Evolutionary conservation across 768 basidiomycete species (phyloP).

Genomic region (Agaricus bisporus): DNA sequence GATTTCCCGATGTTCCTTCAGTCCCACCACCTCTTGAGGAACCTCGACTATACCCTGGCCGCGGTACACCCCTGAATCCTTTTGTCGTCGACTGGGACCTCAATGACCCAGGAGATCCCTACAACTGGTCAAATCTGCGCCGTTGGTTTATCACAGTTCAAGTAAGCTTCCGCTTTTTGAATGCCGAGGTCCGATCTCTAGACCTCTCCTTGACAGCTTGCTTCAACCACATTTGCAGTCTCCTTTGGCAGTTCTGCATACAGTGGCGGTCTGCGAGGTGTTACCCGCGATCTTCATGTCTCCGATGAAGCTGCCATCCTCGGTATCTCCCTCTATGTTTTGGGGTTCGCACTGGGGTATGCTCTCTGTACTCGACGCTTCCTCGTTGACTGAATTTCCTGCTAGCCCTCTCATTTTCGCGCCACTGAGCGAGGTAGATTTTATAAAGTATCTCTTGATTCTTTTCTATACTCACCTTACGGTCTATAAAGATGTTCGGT

Average conservation of each 20-base stretch:
- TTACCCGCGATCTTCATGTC: conserved; percentile 39
- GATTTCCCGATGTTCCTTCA: conserved; percentile 1
- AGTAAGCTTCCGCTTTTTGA: conserved; percentile 21
- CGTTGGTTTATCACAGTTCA: conserved; percentile 54
- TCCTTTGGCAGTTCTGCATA: conserved; percentile 58
- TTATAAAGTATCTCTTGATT: conserved; percentile 5
- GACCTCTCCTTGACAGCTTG: conserved; percentile 29
- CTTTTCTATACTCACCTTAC: conserved; percentile 7
- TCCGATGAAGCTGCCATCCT: conserved; percentile 48
- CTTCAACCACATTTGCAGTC: conserved; percentile 47
- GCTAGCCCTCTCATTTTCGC: conserved; percentile 48
- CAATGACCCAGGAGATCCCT: conserved; percentile 48
- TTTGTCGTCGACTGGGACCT: conserved; percentile 49
- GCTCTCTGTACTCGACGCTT: conserved; percentile 11
- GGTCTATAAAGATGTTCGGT: conserved; percentile 38
- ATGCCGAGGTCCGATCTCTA: conserved; percentile 1
- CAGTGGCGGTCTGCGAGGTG: conserved; percentile 41
- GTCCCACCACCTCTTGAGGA: background rate
- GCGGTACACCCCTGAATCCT: conserved; percentile 42
- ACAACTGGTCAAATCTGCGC: conserved; percentile 41
- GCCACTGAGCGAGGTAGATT: conserved; percentile 47
- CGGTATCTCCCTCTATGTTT: conserved; percentile 56
- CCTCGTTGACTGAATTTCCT: background rate
- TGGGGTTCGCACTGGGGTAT: conserved; percentile 57
- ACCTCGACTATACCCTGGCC: conserved; percentile 31